These are phyloP conservation scores for Crucihimalaya himalaica DNA, from an alignment of 345 rosid species.

Conservation along the genomic window DNA sequence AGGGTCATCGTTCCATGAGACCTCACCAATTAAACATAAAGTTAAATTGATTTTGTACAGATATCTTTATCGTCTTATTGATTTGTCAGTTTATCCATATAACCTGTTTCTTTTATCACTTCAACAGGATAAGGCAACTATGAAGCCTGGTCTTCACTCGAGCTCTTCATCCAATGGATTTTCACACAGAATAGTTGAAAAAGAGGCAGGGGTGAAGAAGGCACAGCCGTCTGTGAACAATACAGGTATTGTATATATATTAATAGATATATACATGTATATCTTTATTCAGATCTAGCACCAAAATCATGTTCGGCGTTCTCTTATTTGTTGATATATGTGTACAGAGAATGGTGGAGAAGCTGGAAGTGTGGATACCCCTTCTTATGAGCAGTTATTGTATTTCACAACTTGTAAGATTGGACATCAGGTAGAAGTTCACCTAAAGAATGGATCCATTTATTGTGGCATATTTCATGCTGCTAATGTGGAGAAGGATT, in stretches of 20 bases:
- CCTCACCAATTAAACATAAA: background rate
- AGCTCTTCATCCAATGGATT: slow-evolving; percentile 59
- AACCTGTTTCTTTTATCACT: background rate
- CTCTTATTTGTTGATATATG: slow-evolving; percentile 25
- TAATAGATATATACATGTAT: background rate
- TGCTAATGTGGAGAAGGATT: slow-evolving; percentile 66
- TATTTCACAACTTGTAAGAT: slow-evolving; percentile 67
- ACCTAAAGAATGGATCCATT: slow-evolving; percentile 77
- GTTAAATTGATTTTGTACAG: background rate
- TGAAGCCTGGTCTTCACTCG: slow-evolving; percentile 43
- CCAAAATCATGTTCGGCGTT: slow-evolving; percentile 3
- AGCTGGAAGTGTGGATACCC: slow-evolving; percentile 52
- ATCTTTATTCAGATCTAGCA: slow-evolving; percentile 7
- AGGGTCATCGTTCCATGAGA: background rate
- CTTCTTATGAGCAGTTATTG: slow-evolving; percentile 60
- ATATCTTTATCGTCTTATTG: background rate
- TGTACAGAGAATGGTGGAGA: slow-evolving; percentile 47
- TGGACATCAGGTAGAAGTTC: slow-evolving; percentile 87
- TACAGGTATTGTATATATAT: slow-evolving; percentile 43
- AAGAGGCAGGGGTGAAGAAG: slow-evolving; percentile 54
- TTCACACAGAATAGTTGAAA: slow-evolving; percentile 59
- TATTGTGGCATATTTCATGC: slow-evolving; percentile 81
- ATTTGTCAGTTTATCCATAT: background rate
- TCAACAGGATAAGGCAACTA: slow-evolving; percentile 37
- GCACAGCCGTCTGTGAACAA: slow-evolving; percentile 48